These are phyloP conservation scores for Botrytis porri DNA, from an alignment of 2,329 filamentous ascomycete genomes.

Conservation along the genomic window DNA sequence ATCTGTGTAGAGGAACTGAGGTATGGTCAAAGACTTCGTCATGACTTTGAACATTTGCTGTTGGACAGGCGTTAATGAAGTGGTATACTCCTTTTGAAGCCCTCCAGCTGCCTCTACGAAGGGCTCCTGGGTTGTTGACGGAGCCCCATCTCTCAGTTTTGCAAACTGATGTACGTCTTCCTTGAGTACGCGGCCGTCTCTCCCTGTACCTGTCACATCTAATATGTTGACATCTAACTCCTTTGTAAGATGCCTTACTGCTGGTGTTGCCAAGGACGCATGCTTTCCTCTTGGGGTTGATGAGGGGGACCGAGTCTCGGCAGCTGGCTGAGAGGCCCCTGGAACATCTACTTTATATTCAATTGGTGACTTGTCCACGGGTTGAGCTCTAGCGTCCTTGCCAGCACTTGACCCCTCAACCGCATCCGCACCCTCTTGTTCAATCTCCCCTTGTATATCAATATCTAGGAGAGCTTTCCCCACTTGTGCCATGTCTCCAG, in stretches of 20 bases:
- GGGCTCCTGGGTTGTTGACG: conserved; percentile 27
- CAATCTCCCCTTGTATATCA: conserved; percentile 78
- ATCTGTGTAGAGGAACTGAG: conserved; percentile 93
- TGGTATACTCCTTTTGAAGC: conserved; percentile 63
- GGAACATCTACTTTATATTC: conserved; percentile 15
- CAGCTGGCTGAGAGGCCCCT: conserved; percentile 10
- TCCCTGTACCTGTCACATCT: conserved; percentile 79
- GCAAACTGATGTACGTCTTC: conserved; percentile 81
- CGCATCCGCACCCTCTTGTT: conserved; percentile 54
- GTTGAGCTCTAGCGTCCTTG: conserved; percentile 26
- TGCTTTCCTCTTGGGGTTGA: conserved; percentile 52
- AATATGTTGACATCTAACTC: conserved; percentile 74
- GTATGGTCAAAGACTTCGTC: conserved; percentile 86
- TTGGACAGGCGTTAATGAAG: conserved; percentile 75
- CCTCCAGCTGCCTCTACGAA: conserved; percentile 27
- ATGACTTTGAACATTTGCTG: conserved; percentile 96
- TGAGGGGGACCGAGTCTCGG: background rate
- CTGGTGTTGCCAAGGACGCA: conserved; percentile 80
- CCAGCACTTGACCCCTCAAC: conserved; percentile 37
- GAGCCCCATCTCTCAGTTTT: conserved; percentile 48
- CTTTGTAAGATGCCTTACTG: conserved; percentile 84
- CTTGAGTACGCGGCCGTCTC: conserved; percentile 85
- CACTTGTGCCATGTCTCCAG: conserved; percentile 93
- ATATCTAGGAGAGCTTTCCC: conserved; percentile 94
- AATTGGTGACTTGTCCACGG: background rate